Base-by-base conservation (phyloP, 176 grass and related monocot genomes). In the Triticum dicoccoides region DNA sequence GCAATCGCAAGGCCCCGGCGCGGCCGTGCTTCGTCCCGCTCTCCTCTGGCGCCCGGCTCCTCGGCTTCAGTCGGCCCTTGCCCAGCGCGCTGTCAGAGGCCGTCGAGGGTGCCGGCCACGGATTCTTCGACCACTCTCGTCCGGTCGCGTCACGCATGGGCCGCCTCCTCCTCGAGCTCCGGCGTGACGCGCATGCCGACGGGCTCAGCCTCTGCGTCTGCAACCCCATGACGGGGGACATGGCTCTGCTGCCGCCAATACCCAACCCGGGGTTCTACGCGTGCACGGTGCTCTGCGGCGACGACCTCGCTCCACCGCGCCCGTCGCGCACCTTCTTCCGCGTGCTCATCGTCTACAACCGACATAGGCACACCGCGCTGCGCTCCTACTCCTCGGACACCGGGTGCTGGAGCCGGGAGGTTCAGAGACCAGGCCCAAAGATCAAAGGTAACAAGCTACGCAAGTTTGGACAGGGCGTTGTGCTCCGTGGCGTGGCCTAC, bases 321-420 rank as follows among this genome's bases (percentile, higher is more conserved):
- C 11, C n/a, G 23, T 69, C 68, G 21, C 33, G 9, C 14, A 11
- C 2, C 68, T 73, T 83, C 54, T 61, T 73, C 69, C 9, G 82
- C 51, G 15, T 84, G 52, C 23, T 84, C 69, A 45, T 75, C 69
- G 9, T 84, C 56, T 84, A 84, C 82, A 75, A 45, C 37, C 70
- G 58, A 1, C 58, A 12, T 11, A 6, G 5, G 9, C 44, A 34
- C 58, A 84, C 70, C 3, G 37, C 17, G 37, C 6, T 83, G 13
- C 68, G 52, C 51, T 39, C 63, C 2, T 82, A 70, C 65, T 56
- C 29, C 6, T 82, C 80, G 0, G 45, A 58, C 25, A 58, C 80
- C 11, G 32, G 4, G 20, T 2, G 30, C 11, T 70, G 80, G 80
- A 17, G 80, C 65, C 5, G 1, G 45, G 65, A 82, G 39, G 78